These are phyloP conservation scores for Oryza meridionalis DNA, from an alignment of 176 grass and related monocot species.

Conservation along the genomic window DNA sequence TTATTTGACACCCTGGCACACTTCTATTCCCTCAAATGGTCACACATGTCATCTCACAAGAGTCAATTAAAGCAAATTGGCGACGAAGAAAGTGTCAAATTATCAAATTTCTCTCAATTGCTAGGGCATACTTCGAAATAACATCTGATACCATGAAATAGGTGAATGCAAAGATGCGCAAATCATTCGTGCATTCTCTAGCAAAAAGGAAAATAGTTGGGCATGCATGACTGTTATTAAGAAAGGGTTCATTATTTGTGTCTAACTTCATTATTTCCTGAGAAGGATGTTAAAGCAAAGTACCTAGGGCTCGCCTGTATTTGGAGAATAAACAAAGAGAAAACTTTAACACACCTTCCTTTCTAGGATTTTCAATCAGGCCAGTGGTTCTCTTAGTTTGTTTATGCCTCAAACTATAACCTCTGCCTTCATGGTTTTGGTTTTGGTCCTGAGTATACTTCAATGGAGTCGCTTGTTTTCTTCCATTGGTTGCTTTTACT, in stretches of 20 bases:
- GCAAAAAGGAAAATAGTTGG: neutral
- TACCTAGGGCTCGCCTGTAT: neutral
- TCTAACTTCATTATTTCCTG: neutral
- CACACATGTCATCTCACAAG: too few relatives aligned
- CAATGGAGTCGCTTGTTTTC: neutral
- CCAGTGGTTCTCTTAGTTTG: neutral
- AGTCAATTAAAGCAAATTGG: too few relatives aligned
- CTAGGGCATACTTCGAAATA: neutral
- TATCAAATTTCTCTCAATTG: too few relatives aligned
- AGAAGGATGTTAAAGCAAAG: neutral
- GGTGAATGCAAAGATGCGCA: neutral
- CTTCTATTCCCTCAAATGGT: too few relatives aligned
- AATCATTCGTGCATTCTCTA: neutral
- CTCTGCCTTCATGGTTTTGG: neutral
- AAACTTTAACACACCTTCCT: slow-evolving; percentile 18
- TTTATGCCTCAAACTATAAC: neutral
- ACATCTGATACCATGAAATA: neutral
- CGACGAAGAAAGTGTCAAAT: too few relatives aligned
- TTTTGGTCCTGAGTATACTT: neutral
- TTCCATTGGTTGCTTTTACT: neutral
- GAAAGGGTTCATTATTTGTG: neutral
- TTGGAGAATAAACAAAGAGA: neutral
- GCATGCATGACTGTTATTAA: neutral
- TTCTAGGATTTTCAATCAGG: neutral
- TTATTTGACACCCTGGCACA: too few relatives aligned